Conservation (phyloP, 805 yeast species). For the Ogataea nonfermentans region DNA sequence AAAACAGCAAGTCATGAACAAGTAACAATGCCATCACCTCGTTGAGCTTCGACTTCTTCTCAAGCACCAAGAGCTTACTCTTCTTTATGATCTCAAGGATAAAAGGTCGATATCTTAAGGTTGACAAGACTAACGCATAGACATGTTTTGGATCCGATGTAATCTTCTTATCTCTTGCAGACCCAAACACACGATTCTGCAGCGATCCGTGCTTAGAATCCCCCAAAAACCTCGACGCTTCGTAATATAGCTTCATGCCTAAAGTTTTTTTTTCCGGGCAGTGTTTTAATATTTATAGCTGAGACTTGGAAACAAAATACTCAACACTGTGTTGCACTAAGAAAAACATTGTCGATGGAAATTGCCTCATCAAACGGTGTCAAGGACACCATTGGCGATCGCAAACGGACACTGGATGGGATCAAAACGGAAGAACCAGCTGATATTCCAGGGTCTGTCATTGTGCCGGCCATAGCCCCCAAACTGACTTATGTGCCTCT, state of each 20-base stretch:
- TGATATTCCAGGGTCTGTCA: constrained; percentile 22
- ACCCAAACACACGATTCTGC: constrained; percentile 50
- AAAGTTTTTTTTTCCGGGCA: constrained; percentile 17
- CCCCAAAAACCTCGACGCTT: constrained; percentile 41
- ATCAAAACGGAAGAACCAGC: constrained; percentile 10
- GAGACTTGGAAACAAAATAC: background rate
- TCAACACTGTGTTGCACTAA: background rate
- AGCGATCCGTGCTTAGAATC: constrained; percentile 52
- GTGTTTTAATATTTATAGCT: constrained; percentile 4
- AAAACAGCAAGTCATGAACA: constrained; percentile 77
- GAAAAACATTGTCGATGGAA: too few relatives aligned
- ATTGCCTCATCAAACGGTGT: background rate
- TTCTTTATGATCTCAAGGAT: constrained; percentile 62
- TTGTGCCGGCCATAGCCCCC: constrained; percentile 62
- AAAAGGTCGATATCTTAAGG: constrained; percentile 67
- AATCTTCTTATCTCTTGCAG: constrained; percentile 45
- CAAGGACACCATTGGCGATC: constrained; percentile 1
- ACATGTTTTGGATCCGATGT: constrained; percentile 78
- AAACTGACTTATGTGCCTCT: constrained; percentile 67
- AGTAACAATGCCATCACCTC: constrained; percentile 58
- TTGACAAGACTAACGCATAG: constrained; percentile 77
- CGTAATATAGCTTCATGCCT: constrained; percentile 40
- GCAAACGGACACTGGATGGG: constrained; percentile 9
- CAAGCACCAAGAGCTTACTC: constrained; percentile 59
- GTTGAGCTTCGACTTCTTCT: constrained; percentile 45